Base-by-base conservation (phyloP, 768 basidiomycete species). In the Hygrocybe coccinea region DNA sequence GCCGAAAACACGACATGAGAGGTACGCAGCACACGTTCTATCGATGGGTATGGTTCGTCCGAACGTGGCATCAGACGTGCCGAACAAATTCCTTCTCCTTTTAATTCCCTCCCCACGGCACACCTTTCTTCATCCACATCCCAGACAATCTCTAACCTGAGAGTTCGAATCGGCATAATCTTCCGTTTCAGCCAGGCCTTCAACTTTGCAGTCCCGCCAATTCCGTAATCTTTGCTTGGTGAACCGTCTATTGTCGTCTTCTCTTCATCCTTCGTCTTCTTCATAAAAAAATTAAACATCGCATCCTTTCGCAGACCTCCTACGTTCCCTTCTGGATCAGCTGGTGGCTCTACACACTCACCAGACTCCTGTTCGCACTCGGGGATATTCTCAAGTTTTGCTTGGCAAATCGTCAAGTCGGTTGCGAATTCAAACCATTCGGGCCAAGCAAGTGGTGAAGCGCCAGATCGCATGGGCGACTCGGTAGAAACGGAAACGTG, bases 181-280 rank as follows among this genome's bases (percentile, higher is more conserved):
- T 85, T 85, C 59, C 79, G 81, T 69, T 77, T 82, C 62, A 84
- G 68, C 86, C 86, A 87, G 4, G 79, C 75, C 60, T 81, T 85
- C 44, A 87, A 64, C 59, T 75, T 80, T 45, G 78, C 75, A 4
- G 79, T 70, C 8, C 52, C 12, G 77, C 75, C 70, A 45, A 71
- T 64, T 37, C 62, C 62, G 12, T 52, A 39, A 44, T 67, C 64
- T 21, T 52, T 59, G 19, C 19, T 38, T 35, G 2, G 14, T 17
- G 5, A 35, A 21, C 50, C 4, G 34, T 17, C 22, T 12, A n/a
- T 35, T 35, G 11, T 21, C 50, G 8, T 12, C 66, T 67, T 21
- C 48, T 49, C 33, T 70, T 71, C 36, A 36, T 74, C 69, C 47
- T 72, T 76, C 62, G 75, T 72, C 44, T 70, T 74, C 61, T 76